These are phyloP conservation scores for Phytophthora cryptogea DNA, from an alignment of 352 stramenopile genomes.

Conservation along the genomic window DNA sequence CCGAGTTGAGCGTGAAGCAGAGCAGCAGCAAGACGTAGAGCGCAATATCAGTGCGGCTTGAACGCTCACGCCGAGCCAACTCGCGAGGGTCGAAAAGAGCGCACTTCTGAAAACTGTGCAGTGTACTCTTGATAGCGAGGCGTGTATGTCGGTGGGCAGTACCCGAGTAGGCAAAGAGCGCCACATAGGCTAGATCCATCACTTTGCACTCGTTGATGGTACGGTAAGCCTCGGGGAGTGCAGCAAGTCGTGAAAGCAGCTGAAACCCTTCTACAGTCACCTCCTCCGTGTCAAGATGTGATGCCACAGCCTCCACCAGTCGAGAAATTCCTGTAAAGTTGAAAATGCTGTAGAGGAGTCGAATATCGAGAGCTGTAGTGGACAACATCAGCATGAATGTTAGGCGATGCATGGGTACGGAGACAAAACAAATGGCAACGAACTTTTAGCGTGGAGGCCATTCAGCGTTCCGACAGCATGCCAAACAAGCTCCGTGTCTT, in stretches of 20 bases:
- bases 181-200: slow-evolving; percentile 73
- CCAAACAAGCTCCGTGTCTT: slow-evolving; percentile 77
- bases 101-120: slow-evolving; percentile 75
- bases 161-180: slow-evolving; percentile 68
- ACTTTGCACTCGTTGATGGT: slow-evolving; percentile 69
- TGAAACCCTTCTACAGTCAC: slow-evolving; percentile 79
- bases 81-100: slow-evolving; percentile 62
- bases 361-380: slow-evolving; percentile 45
- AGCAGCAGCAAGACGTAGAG: slow-evolving; percentile 55
- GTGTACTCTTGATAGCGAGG: slow-evolving; percentile 60
- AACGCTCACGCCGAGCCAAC: slow-evolving; percentile 45
- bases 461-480: slow-evolving; percentile 76
- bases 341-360: slow-evolving; percentile 52
- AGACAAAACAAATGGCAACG: slow-evolving; percentile 3
- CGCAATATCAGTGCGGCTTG: slow-evolving; percentile 43
- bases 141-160: slow-evolving; percentile 67
- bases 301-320: slow-evolving; percentile 68
- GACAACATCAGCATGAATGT: not conserved
- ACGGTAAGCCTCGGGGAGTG: slow-evolving; percentile 46
- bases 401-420: not conserved
- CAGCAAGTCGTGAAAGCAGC: slow-evolving; percentile 56
- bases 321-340: slow-evolving; percentile 58
- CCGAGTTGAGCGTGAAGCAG: slow-evolving; percentile 49
- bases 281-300: slow-evolving; percentile 74
- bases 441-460: slow-evolving; percentile 61